Conservation (phyloP, 2,329 filamentous ascomycete genomes). For the Alternaria gansuensis region DNA sequence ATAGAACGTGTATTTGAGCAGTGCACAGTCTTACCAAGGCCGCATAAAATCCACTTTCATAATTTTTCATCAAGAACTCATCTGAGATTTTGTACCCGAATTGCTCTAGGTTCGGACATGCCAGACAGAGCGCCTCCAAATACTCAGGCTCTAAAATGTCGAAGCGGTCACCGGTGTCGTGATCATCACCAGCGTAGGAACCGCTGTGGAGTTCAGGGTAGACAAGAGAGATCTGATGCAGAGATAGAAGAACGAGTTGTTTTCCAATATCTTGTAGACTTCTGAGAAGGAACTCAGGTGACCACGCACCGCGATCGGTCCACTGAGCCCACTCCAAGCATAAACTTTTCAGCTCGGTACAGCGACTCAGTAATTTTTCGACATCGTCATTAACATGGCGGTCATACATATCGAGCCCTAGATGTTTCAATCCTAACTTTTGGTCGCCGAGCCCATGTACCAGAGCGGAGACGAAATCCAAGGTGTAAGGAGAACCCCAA, state of each 20-base stretch:
- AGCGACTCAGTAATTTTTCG: not conserved
- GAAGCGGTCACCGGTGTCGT: not conserved
- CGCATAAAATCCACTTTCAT: not conserved
- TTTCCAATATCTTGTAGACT: not conserved
- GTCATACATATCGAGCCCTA: not conserved
- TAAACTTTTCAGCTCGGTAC: not conserved
- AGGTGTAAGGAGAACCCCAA: not conserved
- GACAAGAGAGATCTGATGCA: not conserved
- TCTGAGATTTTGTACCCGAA: not conserved
- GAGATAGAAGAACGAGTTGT: not conserved
- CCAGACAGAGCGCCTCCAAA: not conserved
- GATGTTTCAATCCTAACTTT: not conserved
- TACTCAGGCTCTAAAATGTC: not conserved
- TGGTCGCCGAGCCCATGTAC: not conserved
- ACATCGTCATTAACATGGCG: not conserved
- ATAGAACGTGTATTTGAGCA: not conserved
- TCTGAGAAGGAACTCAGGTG: not conserved
- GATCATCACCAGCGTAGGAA: too few relatives aligned
- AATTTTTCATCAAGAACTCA: not conserved
- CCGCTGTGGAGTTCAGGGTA: not conserved
- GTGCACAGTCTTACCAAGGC: not conserved
- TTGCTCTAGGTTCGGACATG: slow-evolving; percentile 3
- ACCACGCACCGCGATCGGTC: not conserved
- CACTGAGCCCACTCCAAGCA: not conserved
- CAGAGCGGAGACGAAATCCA: not conserved